Conservation (phyloP, 2,329 filamentous ascomycete species). For the Neurospora sp. region DNA sequence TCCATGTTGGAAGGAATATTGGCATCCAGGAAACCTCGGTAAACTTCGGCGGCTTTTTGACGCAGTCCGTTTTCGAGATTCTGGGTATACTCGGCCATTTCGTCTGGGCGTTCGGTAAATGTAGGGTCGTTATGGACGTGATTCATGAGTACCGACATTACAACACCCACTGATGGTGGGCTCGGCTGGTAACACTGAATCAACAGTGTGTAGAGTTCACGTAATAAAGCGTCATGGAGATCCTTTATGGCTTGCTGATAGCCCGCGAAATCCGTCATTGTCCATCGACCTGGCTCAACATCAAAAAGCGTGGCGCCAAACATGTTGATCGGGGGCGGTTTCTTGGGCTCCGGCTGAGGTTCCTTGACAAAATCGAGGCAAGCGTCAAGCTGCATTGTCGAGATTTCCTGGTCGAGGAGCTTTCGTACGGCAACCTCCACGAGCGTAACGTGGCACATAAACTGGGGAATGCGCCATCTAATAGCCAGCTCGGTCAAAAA, state of each 20-base stretch:
- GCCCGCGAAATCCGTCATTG: constrained; percentile 53
- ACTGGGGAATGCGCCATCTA: constrained; percentile 82
- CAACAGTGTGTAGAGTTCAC: constrained; percentile 80
- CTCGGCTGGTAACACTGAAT: constrained; percentile 86
- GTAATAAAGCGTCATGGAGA: constrained; percentile 71
- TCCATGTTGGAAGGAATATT: constrained; percentile 72
- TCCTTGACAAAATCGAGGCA: constrained; percentile 77
- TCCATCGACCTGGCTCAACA: constrained; percentile 55
- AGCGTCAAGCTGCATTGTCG: constrained; percentile 69
- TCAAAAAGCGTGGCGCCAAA: constrained; percentile 41
- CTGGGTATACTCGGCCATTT: constrained; percentile 60
- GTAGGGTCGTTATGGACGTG: constrained; percentile 72
- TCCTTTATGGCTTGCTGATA: constrained; percentile 67
- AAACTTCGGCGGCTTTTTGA: constrained; percentile 67
- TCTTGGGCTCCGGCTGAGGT: constrained; percentile 55
- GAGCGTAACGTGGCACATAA: constrained; percentile 68
- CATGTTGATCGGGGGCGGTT: constrained; percentile 45
- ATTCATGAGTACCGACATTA: constrained; percentile 70
- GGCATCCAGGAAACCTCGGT: constrained; percentile 66
- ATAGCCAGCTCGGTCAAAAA: constrained; percentile 75
- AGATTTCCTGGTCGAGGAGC: constrained; percentile 74
- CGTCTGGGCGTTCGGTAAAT: constrained; percentile 62
- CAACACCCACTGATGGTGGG: constrained; percentile 65
- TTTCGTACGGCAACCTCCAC: constrained; percentile 79
- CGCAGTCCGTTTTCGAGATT: constrained; percentile 64